Base-by-base conservation (phyloP, 805 yeast species). In the Phaffomyces thermotolerans region DNA sequence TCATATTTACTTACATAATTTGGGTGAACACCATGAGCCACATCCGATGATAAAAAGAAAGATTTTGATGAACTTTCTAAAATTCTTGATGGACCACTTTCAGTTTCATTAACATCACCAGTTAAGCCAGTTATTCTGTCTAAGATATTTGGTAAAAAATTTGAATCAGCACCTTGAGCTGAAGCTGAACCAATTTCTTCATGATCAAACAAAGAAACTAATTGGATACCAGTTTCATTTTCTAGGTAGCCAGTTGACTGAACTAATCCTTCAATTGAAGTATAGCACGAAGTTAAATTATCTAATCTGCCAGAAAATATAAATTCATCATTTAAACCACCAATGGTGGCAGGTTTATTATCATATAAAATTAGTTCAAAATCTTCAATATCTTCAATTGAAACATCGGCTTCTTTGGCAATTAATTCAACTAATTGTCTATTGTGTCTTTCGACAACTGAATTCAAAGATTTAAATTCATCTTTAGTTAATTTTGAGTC, bases 1-100 rank as follows among this genome's bases (percentile, higher is more conserved):
- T 93, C 98, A 64, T 93, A 84, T 53, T 76, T 76, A 42, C 73
- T 75, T 5, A 76, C 66, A 62, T 91, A 91, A 64, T 91, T 91
- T 45, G 99, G 99, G 63, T 91, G 96, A 33, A 91, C 84, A 29
- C 96, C 98, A 60, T 91, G 99, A 2, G 98, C 96, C 79, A 89
- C 93, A 62, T 91, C 99, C 0, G 96, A 86, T 0, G 97, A 90
- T 37, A 93, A 63, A 53, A 91, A 74, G 63, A 93, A 90, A 1
- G 97, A 88, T 60, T 81, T 82, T 8, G 90, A 73, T 66, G 80
- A 72, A 1, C 83, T 62, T 51, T 80, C 77, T 45, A 75, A 65
- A 47, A 76, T 71, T 35, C 63, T 63, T 0, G 78, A 65, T 24
- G 64, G 63, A 17, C 12, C 5, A 4, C 62, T 49, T 27, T 47